Evolutionary conservation across 371 early-diverging fungal genomes (phyloP).

Genomic region (Apophysomyces variabilis): DNA sequence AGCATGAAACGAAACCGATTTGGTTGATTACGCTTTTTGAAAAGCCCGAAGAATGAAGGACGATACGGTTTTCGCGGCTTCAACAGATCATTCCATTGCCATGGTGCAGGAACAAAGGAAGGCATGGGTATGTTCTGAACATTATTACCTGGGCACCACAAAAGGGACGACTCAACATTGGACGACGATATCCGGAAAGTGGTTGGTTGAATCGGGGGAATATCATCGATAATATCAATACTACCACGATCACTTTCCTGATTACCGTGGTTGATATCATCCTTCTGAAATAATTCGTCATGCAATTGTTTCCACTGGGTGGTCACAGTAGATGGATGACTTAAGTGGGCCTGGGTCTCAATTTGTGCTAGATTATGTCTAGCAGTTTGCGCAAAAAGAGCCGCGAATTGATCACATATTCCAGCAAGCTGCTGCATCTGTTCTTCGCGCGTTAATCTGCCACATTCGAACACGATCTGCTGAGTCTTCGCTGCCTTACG

Average conservation of each 20-base stretch:
- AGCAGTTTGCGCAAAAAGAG: constrained; percentile 17
- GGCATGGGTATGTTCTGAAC: constrained; percentile 19
- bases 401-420: constrained; percentile 9
- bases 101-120: constrained; percentile 13
- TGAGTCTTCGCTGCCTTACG: neutral
- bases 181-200: constrained; percentile 3
- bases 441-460: constrained; percentile 1
- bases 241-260: constrained; percentile 8
- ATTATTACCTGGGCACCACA: constrained; percentile 19
- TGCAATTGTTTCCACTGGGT: neutral
- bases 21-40: neutral
- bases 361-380: constrained; percentile 14
- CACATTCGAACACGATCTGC: constrained; percentile 7
- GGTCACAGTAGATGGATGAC: neutral
- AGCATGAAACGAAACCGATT: constrained; percentile 1
- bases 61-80: constrained; percentile 14
- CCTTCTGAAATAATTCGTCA: neutral
- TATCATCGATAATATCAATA: neutral
- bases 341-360: neutral
- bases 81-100: constrained; percentile 18
- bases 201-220: neutral
- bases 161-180: constrained; percentile 20
- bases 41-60: constrained; percentile 4
- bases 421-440: constrained; percentile 13
- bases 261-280: neutral